A percentile compares a stretch with the other conserved stretches of the same genome.
Conservation (phyloP, 345 rosid genomes). For the Orychophragmus violaceus region DNA sequence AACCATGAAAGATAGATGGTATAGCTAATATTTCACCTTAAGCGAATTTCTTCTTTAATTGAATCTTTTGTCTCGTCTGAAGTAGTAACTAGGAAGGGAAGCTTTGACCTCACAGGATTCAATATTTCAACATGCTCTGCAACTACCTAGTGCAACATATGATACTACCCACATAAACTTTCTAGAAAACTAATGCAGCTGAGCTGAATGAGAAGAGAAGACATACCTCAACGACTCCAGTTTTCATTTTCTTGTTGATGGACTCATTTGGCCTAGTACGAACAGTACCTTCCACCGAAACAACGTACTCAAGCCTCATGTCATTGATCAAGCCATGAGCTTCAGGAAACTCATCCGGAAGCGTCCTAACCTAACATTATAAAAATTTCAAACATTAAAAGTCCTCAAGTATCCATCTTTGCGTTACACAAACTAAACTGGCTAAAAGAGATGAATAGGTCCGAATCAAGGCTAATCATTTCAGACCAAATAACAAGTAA, state of each 20-base stretch:
- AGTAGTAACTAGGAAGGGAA: conserved; percentile 80
- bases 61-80: conserved; percentile 73
- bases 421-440: not conserved
- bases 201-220: conserved; percentile 4
- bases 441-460: not conserved
- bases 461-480: not conserved
- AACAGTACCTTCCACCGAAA: conserved; percentile 68
- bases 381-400: not conserved
- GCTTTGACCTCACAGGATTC: conserved; percentile 72
- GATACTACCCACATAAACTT: conserved; percentile 5
- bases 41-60: conserved; percentile 75
- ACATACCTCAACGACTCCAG: conserved; percentile 71
- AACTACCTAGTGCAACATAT: conserved; percentile 47
- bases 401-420: not conserved
- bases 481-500: not conserved
- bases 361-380: conserved; percentile 56
- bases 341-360: conserved; percentile 76
- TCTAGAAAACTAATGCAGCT: not conserved
- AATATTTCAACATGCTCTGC: conserved; percentile 82
- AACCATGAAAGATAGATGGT: not conserved
- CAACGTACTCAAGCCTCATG: conserved; percentile 77
- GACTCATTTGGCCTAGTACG: conserved; percentile 70
- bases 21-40: conserved; percentile 49
- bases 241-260: conserved; percentile 77
- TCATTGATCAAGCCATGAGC: conserved; percentile 66